These are phyloP conservation scores for Albifimbria verrucaria DNA, from an alignment of 2,329 filamentous ascomycete species.

Conservation along the genomic window DNA sequence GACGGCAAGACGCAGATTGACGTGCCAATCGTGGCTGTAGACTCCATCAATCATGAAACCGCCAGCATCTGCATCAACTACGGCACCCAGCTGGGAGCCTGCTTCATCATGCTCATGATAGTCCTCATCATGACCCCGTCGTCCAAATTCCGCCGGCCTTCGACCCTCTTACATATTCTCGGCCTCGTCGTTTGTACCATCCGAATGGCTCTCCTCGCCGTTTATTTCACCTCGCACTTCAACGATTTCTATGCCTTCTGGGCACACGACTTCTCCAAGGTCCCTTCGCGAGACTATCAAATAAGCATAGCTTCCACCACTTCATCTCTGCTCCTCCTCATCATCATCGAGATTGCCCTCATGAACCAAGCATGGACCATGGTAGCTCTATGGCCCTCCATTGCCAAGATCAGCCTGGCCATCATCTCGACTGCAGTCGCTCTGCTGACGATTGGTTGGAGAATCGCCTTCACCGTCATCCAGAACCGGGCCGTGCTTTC, in stretches of 20 bases:
- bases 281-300: conserved; percentile 36
- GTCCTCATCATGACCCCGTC: conserved; percentile 64
- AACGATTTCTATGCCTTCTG: conserved; percentile 60
- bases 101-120: conserved; percentile 60
- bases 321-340: conserved; percentile 40
- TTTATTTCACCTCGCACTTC: conserved; percentile 60
- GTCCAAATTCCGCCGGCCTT: conserved; percentile 59
- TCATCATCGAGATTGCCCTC: conserved; percentile 44
- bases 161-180: conserved; percentile 63
- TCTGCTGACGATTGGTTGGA: conserved; percentile 26
- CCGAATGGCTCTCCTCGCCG: conserved; percentile 53
- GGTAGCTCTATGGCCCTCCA: conserved; percentile 42
- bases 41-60: conserved; percentile 27
- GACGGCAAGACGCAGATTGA: conserved; percentile 27
- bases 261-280: conserved; percentile 47
- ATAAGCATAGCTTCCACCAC: conserved; percentile 36
- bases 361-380: conserved; percentile 52
- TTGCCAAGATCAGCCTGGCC: conserved; percentile 24
- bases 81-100: conserved; percentile 67
- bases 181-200: conserved; percentile 59
- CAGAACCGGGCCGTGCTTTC: conserved; percentile 30
- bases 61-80: conserved; percentile 56
- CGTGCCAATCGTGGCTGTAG: conserved; percentile 29
- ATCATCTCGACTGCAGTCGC: conserved; percentile 25
- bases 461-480: conserved; percentile 30